Percentiles rank a stretch among this genome's conserved stretches.
Evolutionary conservation across 805 yeast species (phyloP).

Genomic region (Nakazawaea laoshanensis): DNA sequence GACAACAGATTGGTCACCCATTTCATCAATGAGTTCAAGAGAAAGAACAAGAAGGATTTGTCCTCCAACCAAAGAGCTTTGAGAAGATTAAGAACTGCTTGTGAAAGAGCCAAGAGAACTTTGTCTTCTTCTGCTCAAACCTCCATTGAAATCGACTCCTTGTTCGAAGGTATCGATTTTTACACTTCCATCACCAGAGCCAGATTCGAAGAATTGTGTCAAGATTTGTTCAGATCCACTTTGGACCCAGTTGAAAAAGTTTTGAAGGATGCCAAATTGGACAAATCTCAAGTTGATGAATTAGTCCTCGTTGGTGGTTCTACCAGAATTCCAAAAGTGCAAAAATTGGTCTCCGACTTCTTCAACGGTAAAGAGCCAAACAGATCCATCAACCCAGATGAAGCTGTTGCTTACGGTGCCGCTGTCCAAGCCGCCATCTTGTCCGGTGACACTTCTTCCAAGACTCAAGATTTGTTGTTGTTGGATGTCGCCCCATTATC

Average conservation of each 20-base stretch:
- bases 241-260: slow-evolving; percentile 95
- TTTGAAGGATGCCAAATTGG: slow-evolving; percentile 81
- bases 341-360: slow-evolving; percentile 90
- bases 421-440: slow-evolving; percentile 97
- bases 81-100: slow-evolving; percentile 97
- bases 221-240: slow-evolving; percentile 89
- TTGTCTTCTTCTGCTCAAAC: slow-evolving; percentile 94
- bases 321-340: slow-evolving; percentile 96
- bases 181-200: slow-evolving; percentile 96
- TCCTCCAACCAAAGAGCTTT: slow-evolving; percentile 91
- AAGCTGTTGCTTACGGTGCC: slow-evolving; percentile 99
- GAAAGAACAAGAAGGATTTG: slow-evolving; percentile 94
- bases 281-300: slow-evolving; percentile 85
- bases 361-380: slow-evolving; percentile 97
- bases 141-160: slow-evolving; percentile 89
- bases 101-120: slow-evolving; percentile 99
- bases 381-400: slow-evolving; percentile 95
- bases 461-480: slow-evolving; percentile 89
- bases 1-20: slow-evolving; percentile 93
- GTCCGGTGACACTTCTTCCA: slow-evolving; percentile 91
- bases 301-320: slow-evolving; percentile 97
- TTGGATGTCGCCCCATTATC: slow-evolving; percentile 97
- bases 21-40: slow-evolving; percentile 93
- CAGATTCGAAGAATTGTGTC: slow-evolving; percentile 95
- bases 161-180: slow-evolving; percentile 93